phyloP scores from a whole-genome alignment of 768 basidiomycete species.

The Phylloporus scabripes region DNA sequence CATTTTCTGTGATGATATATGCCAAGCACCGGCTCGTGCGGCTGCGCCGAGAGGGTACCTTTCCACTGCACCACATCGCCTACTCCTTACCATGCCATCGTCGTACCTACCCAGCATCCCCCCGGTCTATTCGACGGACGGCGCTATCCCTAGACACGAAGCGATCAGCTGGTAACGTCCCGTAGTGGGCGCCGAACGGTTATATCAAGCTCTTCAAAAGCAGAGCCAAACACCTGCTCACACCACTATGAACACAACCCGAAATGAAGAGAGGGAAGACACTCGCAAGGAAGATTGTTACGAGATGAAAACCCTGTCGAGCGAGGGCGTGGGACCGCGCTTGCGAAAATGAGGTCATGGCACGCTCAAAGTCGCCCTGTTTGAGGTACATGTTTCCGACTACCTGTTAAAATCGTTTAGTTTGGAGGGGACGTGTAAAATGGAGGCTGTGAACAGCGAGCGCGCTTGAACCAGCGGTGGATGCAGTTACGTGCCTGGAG shows the following conservation, averaged over 20 bases:
- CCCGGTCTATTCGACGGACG: too few relatives aligned
- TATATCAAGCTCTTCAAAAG: slow-evolving; percentile 8
- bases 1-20: neutral
- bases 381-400: slow-evolving; percentile 1
- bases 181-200: neutral
- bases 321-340: neutral
- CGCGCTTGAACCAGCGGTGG: neutral
- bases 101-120: neutral
- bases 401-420: neutral
- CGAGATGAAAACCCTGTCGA: neutral
- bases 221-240: slow-evolving; percentile 1
- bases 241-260: neutral
- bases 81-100: neutral
- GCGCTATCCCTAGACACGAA: neutral
- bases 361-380: slow-evolving; percentile 1
- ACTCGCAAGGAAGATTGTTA: slow-evolving; percentile 2
- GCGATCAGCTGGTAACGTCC: neutral
- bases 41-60: neutral
- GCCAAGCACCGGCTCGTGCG: neutral
- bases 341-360: neutral
- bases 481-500: neutral
- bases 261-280: neutral
- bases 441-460: neutral
- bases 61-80: neutral
- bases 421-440: neutral